phyloP scores from a whole-genome alignment of 441 rosid species.

The Isatis lusitanica region DNA sequence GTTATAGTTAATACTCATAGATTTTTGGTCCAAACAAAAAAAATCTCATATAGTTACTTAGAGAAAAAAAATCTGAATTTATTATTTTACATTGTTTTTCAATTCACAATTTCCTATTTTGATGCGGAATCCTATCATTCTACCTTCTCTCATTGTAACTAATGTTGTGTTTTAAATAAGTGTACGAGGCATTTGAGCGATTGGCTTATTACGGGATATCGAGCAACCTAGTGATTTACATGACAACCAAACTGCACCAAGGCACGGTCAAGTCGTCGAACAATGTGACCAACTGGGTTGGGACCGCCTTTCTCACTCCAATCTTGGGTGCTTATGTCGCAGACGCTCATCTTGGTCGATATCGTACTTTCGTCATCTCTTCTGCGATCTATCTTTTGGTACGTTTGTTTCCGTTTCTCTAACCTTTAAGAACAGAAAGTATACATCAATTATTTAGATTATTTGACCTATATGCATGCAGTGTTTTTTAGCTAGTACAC shows the following conservation, averaged over 20 bases:
- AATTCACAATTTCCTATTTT: too few relatives aligned
- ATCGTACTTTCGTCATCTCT: slow-evolving; percentile 67
- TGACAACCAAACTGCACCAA: slow-evolving; percentile 46
- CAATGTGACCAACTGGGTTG: slow-evolving; percentile 58
- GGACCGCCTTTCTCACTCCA: slow-evolving; percentile 57
- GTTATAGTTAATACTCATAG: neutral
- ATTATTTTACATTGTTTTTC: too few relatives aligned
- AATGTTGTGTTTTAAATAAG: slow-evolving; percentile 13
- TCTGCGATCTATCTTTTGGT: slow-evolving; percentile 57
- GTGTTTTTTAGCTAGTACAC: neutral
- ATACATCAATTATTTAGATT: too few relatives aligned
- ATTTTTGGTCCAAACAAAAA: too few relatives aligned
- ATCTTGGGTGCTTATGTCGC: slow-evolving; percentile 60
- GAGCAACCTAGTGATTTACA: slow-evolving; percentile 51
- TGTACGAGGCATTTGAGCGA: slow-evolving; percentile 55
- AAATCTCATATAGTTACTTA: too few relatives aligned
- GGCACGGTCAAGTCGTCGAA: slow-evolving; percentile 58
- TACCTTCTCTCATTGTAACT: neutral
- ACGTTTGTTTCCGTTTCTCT: slow-evolving; percentile 1
- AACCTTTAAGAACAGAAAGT: neutral
- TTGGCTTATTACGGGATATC: slow-evolving; percentile 65
- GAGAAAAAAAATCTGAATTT: too few relatives aligned
- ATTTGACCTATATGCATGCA: too few relatives aligned
- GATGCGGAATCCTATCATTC: neutral
- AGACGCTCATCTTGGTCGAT: slow-evolving; percentile 65